phyloP scores from a whole-genome alignment of 495 filamentous ascomycete genomes.

The Lophium mytilinum region DNA sequence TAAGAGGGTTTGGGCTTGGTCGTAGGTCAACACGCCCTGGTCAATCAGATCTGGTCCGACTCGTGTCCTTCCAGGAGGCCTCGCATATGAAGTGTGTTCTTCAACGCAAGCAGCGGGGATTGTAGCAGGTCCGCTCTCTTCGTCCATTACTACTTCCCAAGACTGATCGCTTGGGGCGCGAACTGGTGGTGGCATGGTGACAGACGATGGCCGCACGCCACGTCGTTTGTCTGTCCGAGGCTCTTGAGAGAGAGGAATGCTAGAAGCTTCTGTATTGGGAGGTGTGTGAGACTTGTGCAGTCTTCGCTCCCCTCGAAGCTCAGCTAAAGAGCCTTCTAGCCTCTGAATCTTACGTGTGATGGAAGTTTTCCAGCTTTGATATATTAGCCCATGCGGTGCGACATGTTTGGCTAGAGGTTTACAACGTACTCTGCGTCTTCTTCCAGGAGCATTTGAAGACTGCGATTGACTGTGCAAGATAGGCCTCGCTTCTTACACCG shows the following conservation, averaged over 20 bases:
- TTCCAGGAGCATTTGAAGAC: conserved; percentile 35
- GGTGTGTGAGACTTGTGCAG: background rate
- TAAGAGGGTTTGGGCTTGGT: conserved; percentile 20
- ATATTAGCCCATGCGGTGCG: background rate
- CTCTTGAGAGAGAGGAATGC: background rate
- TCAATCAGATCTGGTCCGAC: too few relatives aligned
- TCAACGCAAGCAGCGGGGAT: too few relatives aligned
- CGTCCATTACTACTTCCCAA: conserved; percentile 24
- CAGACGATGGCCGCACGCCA: too few relatives aligned
- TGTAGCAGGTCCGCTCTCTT: conserved; percentile 20
- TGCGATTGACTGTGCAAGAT: conserved; percentile 33
- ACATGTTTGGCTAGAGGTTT: too few relatives aligned
- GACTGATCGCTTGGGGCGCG: background rate
- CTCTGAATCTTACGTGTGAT: background rate
- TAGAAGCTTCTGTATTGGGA: background rate
- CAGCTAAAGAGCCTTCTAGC: background rate
- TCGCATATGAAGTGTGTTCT: too few relatives aligned
- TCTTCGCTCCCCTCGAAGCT: background rate
- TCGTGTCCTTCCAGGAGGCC: too few relatives aligned
- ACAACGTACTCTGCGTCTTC: conserved; percentile 30
- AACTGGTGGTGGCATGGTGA: too few relatives aligned
- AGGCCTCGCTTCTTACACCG: conserved; percentile 4
- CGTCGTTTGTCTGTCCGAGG: background rate
- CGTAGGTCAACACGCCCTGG: too few relatives aligned
- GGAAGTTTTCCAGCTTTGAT: conserved; percentile 29